Percentiles rank a stretch among this genome's conserved stretches.
phyloP scores from a whole-genome alignment of 768 basidiomycete genomes.

The Termitomyces sp. region DNA sequence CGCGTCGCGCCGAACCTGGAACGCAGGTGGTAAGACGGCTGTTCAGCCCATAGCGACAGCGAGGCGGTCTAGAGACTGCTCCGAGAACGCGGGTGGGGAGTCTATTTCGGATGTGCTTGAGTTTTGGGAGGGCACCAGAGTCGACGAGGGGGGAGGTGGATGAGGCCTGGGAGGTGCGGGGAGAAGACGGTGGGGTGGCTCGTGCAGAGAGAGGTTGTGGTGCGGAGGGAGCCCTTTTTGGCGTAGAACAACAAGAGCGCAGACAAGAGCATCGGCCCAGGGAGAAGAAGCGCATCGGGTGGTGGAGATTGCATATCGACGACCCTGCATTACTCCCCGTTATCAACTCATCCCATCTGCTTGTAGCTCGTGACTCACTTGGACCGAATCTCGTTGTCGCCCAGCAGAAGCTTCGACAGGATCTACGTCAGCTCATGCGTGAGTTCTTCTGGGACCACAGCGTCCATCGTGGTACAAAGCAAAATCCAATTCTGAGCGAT shows the following conservation, averaged over 20 bases:
- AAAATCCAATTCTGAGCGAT: too few species aligned
- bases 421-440: conserved; percentile 78
- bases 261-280: conserved; percentile 46
- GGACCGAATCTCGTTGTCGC: conserved; percentile 78
- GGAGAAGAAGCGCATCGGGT: conserved; percentile 50
- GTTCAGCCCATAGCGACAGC: conserved; percentile 79
- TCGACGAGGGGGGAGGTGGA: conserved; percentile 52
- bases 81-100: conserved; percentile 69
- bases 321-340: too few species aligned
- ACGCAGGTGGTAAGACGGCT: conserved; percentile 72
- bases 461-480: too few species aligned
- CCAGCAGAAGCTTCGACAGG: conserved; percentile 78
- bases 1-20: conserved; percentile 51
- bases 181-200: conserved; percentile 70
- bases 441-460: conserved; percentile 63
- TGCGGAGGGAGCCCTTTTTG: conserved; percentile 16
- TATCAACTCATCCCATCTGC: too few species aligned
- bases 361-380: conserved; percentile 39
- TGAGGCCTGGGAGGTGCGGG: conserved; percentile 63
- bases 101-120: conserved; percentile 58
- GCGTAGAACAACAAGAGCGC: too few species aligned
- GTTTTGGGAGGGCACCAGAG: conserved; percentile 55
- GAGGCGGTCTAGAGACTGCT: conserved; percentile 78
- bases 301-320: too few species aligned
- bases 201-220: conserved; percentile 56